Base-by-base conservation (phyloP, 345 rosid species). In the Populus alba region DNA sequence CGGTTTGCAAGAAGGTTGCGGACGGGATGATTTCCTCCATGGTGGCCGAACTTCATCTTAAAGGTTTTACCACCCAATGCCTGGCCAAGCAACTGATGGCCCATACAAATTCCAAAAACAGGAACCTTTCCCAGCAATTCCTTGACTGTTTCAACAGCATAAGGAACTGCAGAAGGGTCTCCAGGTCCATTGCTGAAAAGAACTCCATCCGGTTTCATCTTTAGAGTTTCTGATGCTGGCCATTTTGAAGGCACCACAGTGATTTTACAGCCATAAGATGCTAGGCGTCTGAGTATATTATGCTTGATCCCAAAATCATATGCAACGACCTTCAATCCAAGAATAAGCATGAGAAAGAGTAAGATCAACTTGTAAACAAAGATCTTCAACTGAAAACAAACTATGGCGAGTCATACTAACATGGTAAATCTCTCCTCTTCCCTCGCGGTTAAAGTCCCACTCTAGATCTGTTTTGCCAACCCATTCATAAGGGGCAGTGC, bases 111-210 rank as follows among this genome's bases (percentile, higher is more conserved):
- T 73, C 98, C 99, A 62, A 91, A 97, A 73, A 97, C 97, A 55
- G 98, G 94, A 72, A 88, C 92, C 83, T 92, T 92, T 77, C 99
- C 97, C 4, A 94, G 80, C 68, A 91, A 82, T 84, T 91, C 87
- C 78, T 88, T 94, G 38, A 94, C 98, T 17, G 91, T 91, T 83
- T 92, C 88, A 68, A 97, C 97, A 74, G 97, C 97, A 83, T 92
- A 97, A 31, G 98, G 97, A 78, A 91, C 97, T 59, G 97, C 97
- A 74, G 99, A 97, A 77, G 98, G 97, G 72, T 94, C 98, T 68
- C 99, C 99, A 0, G 99, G 99, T 63, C 97, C 98, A 74, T 97
- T 94, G 89, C 99, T 92, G 84, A 97, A 94, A 82, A 97, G 91
- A 84, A 97, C 93, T 69, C 99, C 97, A 33, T 92, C 94, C 12